Conservation (phyloP, 306 rosid genomes). For the Sicyos baderoa region DNA sequence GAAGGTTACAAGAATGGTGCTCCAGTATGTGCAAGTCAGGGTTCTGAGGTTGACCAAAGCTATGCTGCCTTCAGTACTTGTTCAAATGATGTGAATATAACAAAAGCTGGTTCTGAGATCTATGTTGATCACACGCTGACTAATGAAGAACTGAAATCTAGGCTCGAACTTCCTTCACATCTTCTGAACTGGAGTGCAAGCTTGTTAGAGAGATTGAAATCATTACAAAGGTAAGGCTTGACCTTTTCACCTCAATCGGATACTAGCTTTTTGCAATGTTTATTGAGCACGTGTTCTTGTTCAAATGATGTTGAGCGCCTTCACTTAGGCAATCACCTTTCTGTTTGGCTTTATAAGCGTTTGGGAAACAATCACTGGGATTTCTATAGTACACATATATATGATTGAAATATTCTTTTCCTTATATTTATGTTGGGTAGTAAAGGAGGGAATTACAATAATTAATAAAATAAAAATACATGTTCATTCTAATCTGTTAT, state of each 20-base stretch:
- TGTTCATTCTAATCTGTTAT: background rate
- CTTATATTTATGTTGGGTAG: background rate
- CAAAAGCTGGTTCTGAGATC: conserved; percentile 24
- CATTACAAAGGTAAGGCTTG: conserved; percentile 45
- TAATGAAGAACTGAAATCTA: conserved; percentile 35
- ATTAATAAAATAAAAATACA: background rate
- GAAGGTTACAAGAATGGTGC: conserved; percentile 28
- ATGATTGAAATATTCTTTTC: background rate
- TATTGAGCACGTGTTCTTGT: background rate
- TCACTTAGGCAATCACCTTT: background rate
- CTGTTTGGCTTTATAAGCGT: background rate
- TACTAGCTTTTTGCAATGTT: conserved; percentile 19
- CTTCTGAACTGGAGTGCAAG: conserved; percentile 46
- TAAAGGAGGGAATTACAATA: background rate
- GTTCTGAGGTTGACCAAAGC: conserved; percentile 29
- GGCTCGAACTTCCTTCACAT: conserved; percentile 37
- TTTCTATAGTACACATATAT: background rate
- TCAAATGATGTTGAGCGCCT: background rate
- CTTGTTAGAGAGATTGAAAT: conserved; percentile 61
- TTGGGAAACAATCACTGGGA: background rate
- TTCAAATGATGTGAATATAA: conserved; percentile 17
- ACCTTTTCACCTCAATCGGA: conserved; percentile 9
- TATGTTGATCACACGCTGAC: background rate
- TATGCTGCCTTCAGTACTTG: conserved; percentile 17
- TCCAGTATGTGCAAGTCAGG: conserved; percentile 27